Evolutionary conservation across 345 rosid species (phyloP), one percentile per base, ranked within the genome.

Genomic region (Melaleuca alternifolia): DNA sequence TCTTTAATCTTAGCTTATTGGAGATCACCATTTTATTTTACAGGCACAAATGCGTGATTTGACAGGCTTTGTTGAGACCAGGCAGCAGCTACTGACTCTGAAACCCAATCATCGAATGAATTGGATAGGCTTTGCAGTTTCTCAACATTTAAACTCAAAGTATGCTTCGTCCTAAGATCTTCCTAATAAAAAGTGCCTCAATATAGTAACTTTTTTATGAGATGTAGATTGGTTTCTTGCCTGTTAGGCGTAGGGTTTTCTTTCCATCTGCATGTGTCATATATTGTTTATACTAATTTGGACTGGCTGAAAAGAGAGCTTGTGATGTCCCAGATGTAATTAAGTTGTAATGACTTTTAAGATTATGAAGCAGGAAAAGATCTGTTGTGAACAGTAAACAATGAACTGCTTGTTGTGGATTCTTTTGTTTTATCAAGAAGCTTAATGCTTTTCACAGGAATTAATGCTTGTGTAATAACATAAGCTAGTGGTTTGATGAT

Each of bases 21-120:
- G 15, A n/a, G 15, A 52, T 85, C 52, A 13, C 16, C 50, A 57
- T 88, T 86, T 85, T 6, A 61, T 87, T 82, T 85, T 91, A 85
- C 93, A 98, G 99, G 99, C 99, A 87, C 99, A 98, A 93, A 98
- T 96, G 99, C 97, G 99, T 83, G 99, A 98, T 92, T 92, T 96
- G 92, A 84, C 95, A 6, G 99, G 98, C 56, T 98, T 98, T 92
- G 98, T 98, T 87, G 97, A 96, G 93, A 98, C 99, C 83, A 95
- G 99, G 87, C 99, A 95, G 79, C 97, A 94, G 90, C 98, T 98
- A 86, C 90, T 97, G 89, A 93, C 96, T 84, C 88, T 98, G 89
- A 98, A 98, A 89, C 98, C 99, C 86, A 98, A 96, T 92, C 99
- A 95, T 85, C 98, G 99, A 85, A 95, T 96, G 99, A 98, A 98